These are phyloP conservation scores for Kurtzmaniella quercitrusa DNA, from an alignment of 1,139 yeast genomes.

Conservation along the genomic window DNA sequence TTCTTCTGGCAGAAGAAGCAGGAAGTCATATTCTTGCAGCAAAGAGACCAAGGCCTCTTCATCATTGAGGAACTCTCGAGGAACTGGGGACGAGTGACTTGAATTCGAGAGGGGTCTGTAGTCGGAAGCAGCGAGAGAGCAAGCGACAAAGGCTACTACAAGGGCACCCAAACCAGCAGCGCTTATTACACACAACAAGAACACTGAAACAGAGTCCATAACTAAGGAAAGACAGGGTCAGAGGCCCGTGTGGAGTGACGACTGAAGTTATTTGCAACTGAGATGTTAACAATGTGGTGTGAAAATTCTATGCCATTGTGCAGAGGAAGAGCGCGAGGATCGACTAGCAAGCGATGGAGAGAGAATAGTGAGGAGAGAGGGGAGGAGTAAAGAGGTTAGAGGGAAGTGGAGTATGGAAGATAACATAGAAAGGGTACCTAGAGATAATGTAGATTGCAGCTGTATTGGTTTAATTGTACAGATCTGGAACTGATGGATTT, in stretches of 20 bases:
- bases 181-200: background rate
- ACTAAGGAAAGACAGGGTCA: background rate
- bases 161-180: background rate
- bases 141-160: background rate
- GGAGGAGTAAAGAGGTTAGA: too few relatives aligned
- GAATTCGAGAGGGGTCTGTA: background rate
- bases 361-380: too few relatives aligned
- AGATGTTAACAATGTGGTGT: background rate
- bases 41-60: constrained; percentile 34
- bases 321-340: too few relatives aligned
- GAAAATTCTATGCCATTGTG: background rate
- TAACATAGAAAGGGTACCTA: too few relatives aligned
- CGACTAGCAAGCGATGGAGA: too few relatives aligned
- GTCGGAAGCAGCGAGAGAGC: background rate
- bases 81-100: constrained; percentile 19
- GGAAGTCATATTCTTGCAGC: constrained; percentile 36
- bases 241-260: background rate
- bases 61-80: constrained; percentile 40
- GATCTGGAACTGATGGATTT: too few relatives aligned
- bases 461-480: too few relatives aligned
- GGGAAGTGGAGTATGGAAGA: too few relatives aligned
- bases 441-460: too few relatives aligned
- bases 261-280: background rate
- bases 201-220: background rate
- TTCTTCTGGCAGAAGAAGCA: constrained; percentile 40